Evolutionary conservation across 495 filamentous ascomycete genomes (phyloP).

Genomic region (Echria macrotheca): DNA sequence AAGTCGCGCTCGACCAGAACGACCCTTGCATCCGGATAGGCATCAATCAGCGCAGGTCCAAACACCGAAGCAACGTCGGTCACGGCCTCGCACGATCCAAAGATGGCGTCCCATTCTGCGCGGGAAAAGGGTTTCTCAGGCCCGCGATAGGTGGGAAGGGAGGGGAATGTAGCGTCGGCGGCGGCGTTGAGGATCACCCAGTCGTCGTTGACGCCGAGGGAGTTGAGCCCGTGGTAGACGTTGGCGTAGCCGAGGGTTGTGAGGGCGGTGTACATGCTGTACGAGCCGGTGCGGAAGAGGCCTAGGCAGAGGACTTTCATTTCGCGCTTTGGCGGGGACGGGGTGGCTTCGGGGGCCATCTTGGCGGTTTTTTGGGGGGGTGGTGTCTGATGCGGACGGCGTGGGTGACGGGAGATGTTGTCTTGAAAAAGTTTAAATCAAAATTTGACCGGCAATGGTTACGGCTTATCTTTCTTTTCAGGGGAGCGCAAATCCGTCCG

Average conservation of each 20-base stretch:
- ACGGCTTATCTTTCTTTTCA: no score
- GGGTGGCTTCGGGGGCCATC: no score
- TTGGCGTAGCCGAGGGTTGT: constrained; percentile 18
- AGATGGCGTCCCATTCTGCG: constrained; percentile 38
- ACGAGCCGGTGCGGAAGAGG: constrained; percentile 19
- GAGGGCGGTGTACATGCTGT: constrained; percentile 19
- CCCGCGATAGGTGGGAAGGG: constrained; percentile 3
- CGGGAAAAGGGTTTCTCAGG: constrained; percentile 11
- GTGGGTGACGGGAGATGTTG: no score
- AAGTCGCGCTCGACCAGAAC: constrained; percentile 35
- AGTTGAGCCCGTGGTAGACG: constrained; percentile 16
- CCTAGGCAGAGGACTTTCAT: constrained; percentile 10
- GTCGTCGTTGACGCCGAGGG: constrained; percentile 2
- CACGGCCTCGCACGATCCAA: constrained; percentile 35
- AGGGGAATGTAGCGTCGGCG: constrained; percentile 23
- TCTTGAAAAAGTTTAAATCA: no score
- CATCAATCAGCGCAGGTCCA: constrained; percentile 31
- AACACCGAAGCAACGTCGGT: constrained; percentile 35
- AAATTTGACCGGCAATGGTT: no score
- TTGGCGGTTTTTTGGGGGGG: no score
- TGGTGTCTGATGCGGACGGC: no score
- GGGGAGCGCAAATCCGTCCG: no score
- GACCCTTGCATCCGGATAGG: constrained; percentile 45
- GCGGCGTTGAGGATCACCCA: constrained; percentile 18
- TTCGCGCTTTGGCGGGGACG: background rate